Base-by-base conservation (phyloP, 1,139 yeast species). In the Taphrina sp. region DNA sequence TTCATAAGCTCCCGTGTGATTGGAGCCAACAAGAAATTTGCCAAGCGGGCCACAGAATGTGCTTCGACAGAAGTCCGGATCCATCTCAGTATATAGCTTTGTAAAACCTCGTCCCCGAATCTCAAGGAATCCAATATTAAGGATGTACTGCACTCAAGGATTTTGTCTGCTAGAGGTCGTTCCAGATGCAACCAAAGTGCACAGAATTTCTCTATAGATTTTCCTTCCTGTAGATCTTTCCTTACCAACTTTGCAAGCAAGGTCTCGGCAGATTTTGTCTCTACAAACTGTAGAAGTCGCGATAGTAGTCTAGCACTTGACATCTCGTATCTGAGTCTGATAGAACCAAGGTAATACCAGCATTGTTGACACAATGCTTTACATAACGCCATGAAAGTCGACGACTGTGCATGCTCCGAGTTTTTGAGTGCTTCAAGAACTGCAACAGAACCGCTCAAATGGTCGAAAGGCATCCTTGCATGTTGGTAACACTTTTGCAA, bases 11-110 rank as follows among this genome's bases (percentile, higher is more conserved):
- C n/a, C n/a, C n/a, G n/a, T n/a, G n/a, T n/a, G n/a, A n/a, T n/a
- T n/a, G n/a, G n/a, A n/a, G n/a, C n/a, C n/a, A n/a, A n/a, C n/a
- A n/a, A n/a, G n/a, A n/a, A n/a, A n/a, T n/a, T n/a, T n/a, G n/a
- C n/a, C n/a, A n/a, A n/a, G n/a, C n/a, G n/a, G n/a, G n/a, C n/a
- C n/a, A n/a, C n/a, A n/a, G n/a, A n/a, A n/a, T n/a, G n/a, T n/a
- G n/a, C n/a, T n/a, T n/a, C n/a, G n/a, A n/a, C n/a, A 12, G 47
- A 31, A 33, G 20, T 31, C 7, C 16, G 36, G 17, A 43, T 29
- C 47, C 47, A 43, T 14, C 38, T 36, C 16, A 29, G 19, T 10
- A 43, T 43, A 14, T 10, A 43, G 38, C 38, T 43, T 12, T 43
- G 47, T n/a, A 19, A 19, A 5, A 31, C 8, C 7, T 28, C 12